Conservation (phyloP, 495 filamentous ascomycete genomes). For the Melanomma pulvis-pyrius region DNA sequence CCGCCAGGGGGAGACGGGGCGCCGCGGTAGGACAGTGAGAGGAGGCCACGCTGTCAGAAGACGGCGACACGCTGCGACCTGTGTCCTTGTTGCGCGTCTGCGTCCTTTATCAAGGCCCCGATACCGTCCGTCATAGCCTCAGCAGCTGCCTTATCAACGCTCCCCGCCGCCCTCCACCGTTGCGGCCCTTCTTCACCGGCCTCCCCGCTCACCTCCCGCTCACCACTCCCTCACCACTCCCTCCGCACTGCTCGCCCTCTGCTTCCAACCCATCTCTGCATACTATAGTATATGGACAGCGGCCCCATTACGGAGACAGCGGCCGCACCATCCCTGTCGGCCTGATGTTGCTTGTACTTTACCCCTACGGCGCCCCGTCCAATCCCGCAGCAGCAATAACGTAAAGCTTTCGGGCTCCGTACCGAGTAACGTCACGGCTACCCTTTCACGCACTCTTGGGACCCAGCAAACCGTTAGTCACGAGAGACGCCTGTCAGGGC, state of each 20-base stretch:
- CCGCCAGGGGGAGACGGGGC: neutral
- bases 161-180: neutral
- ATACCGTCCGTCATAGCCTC: neutral
- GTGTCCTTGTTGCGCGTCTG: neutral
- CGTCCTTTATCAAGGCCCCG: conserved; percentile 14
- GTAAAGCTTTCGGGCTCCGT: conserved; percentile 21
- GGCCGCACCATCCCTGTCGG: conserved; percentile 2
- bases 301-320: neutral
- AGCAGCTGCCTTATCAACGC: neutral
- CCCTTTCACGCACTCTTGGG: neutral
- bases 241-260: too few relatives aligned
- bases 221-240: neutral
- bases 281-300: too few relatives aligned
- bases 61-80: too few relatives aligned
- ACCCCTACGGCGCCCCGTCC: conserved; percentile 12
- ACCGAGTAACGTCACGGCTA: conserved; percentile 15
- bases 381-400: conserved; percentile 28
- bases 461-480: conserved; percentile 7
- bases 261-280: too few relatives aligned
- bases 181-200: neutral
- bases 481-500: conserved; percentile 4
- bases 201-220: neutral
- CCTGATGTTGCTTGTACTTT: conserved; percentile 6
- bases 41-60: neutral
- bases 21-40: neutral